Evolutionary conservation across 1,284 basidiomycete species (phyloP), one percentile per base, ranked within the genome.

Genomic region (Cryptococcus hybrid): DNA sequence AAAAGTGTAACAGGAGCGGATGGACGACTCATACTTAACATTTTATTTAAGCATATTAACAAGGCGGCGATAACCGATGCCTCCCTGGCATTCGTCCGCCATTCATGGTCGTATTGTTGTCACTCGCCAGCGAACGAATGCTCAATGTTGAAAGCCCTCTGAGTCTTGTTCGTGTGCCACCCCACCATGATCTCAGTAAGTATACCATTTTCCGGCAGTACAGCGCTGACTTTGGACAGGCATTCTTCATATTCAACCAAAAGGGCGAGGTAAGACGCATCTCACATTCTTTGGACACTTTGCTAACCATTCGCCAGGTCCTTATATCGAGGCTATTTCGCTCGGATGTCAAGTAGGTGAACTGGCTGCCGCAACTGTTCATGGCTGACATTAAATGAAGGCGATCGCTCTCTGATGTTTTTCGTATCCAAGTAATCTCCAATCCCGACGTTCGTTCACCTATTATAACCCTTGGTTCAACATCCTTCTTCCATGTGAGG

Each of bases 171-270:
- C 18, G 18, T 18, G 18, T 18, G 18, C 18, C 38, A 40, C 8
- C 15, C n/a, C 52, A 58, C 51, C n/a, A 75, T 75, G 71, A 71
- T 73, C 45, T 75, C 73, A 49, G 71, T 74, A 45, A 60, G 68
- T 51, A 46, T 36, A 13, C 5, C 8, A 9, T 42, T 43, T 24
- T 52, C 45, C 18, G 12, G 46, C 46, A 35, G 46, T 35, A 47
- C 40, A 42, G n/a, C n/a, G n/a, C 61, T 68, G 55, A 68, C 45
- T 12, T 18, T 47, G 9, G 36, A 3, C 47, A 93, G 90, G 93
- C 91, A 53, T 94, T 97, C 85, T 97, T 97, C 80, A 90, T 96
- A 63, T 96, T 96, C 83, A 97, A 95, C 73, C 90, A 92, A 79
- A 96, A 96, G 79, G 94, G 93, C 74, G 94, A 97, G 85, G 91